Conservation (phyloP, 768 basidiomycete species). For the Daedaleopsis sinensis region DNA sequence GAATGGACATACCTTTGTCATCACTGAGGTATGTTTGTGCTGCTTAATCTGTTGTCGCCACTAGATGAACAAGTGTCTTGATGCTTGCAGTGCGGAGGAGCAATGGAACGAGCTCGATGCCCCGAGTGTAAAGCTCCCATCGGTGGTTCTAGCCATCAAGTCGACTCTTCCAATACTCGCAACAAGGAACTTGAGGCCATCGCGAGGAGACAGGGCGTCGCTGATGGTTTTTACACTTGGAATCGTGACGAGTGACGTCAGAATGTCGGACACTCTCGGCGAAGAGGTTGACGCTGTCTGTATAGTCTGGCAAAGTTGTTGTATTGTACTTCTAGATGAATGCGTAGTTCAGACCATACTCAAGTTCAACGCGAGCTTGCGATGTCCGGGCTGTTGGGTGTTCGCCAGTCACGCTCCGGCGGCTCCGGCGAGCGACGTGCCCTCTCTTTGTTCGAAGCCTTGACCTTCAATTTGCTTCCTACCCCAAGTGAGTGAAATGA, state of each 20-base stretch:
- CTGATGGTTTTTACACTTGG: constrained; percentile 35
- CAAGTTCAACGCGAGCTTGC: too few relatives aligned
- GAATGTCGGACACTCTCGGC: not conserved
- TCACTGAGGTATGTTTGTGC: constrained; percentile 47
- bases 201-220: constrained; percentile 35
- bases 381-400: too few relatives aligned
- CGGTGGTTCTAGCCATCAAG: constrained; percentile 49
- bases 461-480: too few relatives aligned
- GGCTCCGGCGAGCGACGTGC: too few relatives aligned
- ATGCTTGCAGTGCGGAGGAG: constrained; percentile 57
- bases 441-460: too few relatives aligned
- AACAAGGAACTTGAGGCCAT: constrained; percentile 51
- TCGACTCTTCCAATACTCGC: constrained; percentile 47
- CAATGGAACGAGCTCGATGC: constrained; percentile 48
- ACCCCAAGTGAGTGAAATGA: too few relatives aligned
- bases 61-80: not conserved
- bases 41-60: not conserved
- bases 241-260: constrained; percentile 19
- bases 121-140: constrained; percentile 61
- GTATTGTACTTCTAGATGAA: too few relatives aligned
- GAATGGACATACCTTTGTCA: constrained; percentile 67
- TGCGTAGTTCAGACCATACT: too few relatives aligned
- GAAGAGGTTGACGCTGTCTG: too few relatives aligned
- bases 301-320: too few relatives aligned
- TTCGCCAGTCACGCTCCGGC: too few relatives aligned